A percentile compares a stretch with the other conserved stretches of the same genome.
Evolutionary conservation across 164 flowering plant species (phyloP).

Genomic region (Vitis vinifera): ASM3070453v1 NC_081816.1:3922001-3922500

Average conservation of each 20-base stretch:
- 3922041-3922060: slow-evolving; percentile 65
- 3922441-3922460: slow-evolving; percentile 35
- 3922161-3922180: slow-evolving; percentile 10
- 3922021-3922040: slow-evolving; percentile 4
- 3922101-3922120: slow-evolving; percentile 80
- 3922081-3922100: slow-evolving; percentile 94
- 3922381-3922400: slow-evolving; percentile 96
- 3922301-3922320: slow-evolving; percentile 89
- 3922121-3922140: slow-evolving; percentile 91
- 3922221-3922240: neutral
- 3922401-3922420: slow-evolving; percentile 95
- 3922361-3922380: slow-evolving; percentile 96
- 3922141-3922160: slow-evolving; percentile 95
- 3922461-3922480: neutral
- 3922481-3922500: neutral
- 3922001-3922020: too few species aligned
- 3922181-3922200: neutral
- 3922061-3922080: slow-evolving; percentile 77
- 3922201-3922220: neutral
- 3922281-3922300: slow-evolving; percentile 91
- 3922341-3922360: slow-evolving; percentile 99
- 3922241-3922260: slow-evolving; percentile 7
- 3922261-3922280: slow-evolving; percentile 96
- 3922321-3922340: slow-evolving; percentile 98
- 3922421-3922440: slow-evolving; percentile 94